Conservation (phyloP, 495 filamentous ascomycete species). For the Penicillium manginii region DNA sequence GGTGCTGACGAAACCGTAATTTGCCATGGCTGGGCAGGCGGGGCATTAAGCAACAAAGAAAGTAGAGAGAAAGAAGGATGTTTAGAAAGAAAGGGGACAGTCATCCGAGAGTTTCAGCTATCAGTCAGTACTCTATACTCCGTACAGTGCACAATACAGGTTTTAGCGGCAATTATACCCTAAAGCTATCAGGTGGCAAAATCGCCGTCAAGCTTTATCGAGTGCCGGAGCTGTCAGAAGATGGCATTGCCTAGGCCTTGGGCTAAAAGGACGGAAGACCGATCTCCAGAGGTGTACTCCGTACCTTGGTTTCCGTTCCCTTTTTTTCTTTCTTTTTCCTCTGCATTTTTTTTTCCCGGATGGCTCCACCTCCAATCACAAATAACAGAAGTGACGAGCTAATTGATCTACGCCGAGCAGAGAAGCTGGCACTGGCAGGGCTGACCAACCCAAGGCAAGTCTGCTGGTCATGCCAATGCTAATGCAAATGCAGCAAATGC, state of each 20-base stretch:
- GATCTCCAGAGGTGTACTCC: too few species aligned
- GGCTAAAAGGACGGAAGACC: too few species aligned
- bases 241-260: too few species aligned
- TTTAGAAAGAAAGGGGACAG: not conserved
- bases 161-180: too few species aligned
- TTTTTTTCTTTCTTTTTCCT: not conserved
- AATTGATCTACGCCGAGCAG: not conserved
- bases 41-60: conserved; percentile 1
- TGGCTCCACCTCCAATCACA: not conserved
- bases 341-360: not conserved
- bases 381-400: conserved; percentile 3
- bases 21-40: conserved; percentile 9
- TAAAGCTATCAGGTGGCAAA: too few species aligned
- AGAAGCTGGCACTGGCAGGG: not conserved
- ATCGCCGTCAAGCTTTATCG: too few species aligned
- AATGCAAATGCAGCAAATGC: not conserved
- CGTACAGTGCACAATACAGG: too few species aligned
- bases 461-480: not conserved
- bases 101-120: not conserved
- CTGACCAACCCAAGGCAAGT: not conserved
- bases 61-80: not conserved
- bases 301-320: not conserved
- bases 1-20: conserved; percentile 26
- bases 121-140: too few species aligned
- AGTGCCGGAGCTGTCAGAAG: too few species aligned